phyloP scores from a whole-genome alignment of 2,329 filamentous ascomycete genomes.

The Colletotrichum trifolii region DNA sequence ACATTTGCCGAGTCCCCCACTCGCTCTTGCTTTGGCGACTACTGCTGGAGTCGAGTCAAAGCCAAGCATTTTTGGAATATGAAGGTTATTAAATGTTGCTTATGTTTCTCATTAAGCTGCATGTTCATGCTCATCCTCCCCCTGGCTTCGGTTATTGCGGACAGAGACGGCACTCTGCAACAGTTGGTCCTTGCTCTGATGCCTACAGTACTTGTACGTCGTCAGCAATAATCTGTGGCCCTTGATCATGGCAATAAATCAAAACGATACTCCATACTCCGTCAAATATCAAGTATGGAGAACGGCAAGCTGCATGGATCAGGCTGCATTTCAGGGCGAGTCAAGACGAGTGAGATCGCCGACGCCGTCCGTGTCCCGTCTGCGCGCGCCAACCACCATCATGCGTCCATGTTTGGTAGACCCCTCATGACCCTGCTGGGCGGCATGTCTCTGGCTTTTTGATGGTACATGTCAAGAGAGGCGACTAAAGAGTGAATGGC shows the following conservation, averaged over 20 bases:
- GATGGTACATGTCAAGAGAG: constrained; percentile 17
- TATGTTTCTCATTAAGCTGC: no score
- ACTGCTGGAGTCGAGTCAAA: background rate
- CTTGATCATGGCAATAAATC: no score
- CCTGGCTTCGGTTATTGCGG: no score
- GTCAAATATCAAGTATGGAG: background rate
- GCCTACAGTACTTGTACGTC: no score
- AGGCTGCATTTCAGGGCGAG: constrained; percentile 25
- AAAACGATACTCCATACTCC: background rate
- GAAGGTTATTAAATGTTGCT: background rate
- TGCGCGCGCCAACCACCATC: constrained; percentile 27
- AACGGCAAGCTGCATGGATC: constrained; percentile 26
- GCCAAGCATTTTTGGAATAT: background rate
- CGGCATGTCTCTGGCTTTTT: constrained; percentile 19
- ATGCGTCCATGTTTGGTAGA: background rate
- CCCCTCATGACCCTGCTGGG: background rate
- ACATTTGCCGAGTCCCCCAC: constrained; percentile 8
- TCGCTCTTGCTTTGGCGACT: background rate
- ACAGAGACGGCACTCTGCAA: no score
- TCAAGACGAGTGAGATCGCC: constrained; percentile 33
- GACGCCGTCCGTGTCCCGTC: constrained; percentile 23
- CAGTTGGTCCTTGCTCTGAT: no score
- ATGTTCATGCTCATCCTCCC: no score
- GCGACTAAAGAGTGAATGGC: constrained; percentile 5
- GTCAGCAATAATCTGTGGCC: no score